Evolutionary conservation across 768 basidiomycete species (phyloP).

Genomic region (Gymnopilus dilepis): DNA sequence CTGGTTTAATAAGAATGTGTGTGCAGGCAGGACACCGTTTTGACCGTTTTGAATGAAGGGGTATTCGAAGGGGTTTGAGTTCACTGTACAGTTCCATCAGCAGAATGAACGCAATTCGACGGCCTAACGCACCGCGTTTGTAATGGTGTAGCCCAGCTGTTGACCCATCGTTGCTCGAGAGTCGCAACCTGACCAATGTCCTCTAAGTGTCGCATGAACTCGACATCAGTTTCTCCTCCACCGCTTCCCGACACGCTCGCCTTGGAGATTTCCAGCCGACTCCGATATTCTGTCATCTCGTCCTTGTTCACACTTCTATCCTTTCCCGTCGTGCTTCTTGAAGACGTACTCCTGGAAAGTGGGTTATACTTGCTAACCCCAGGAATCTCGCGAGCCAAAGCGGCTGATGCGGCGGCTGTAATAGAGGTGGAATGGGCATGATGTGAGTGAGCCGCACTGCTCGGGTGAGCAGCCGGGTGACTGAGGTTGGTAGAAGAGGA

Average conservation of each 20-base stretch:
- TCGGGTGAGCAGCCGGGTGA: constrained; percentile 48
- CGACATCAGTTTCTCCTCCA: constrained; percentile 72
- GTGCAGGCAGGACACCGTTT: constrained; percentile 95
- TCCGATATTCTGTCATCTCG: constrained; percentile 79
- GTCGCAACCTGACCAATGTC: constrained; percentile 64
- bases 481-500: constrained; percentile 65
- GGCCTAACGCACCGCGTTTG: constrained; percentile 59
- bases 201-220: constrained; percentile 70
- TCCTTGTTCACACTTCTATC: constrained; percentile 74
- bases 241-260: constrained; percentile 59
- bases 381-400: constrained; percentile 86
- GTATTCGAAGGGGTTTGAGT: constrained; percentile 87
- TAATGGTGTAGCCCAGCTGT: constrained; percentile 75
- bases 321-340: constrained; percentile 53
- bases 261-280: constrained; percentile 66
- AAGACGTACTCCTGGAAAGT: constrained; percentile 49
- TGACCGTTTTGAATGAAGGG: constrained; percentile 90
- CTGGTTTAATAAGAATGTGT: constrained; percentile 97
- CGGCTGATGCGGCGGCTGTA: constrained; percentile 88
- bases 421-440: constrained; percentile 80
- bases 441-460: constrained; percentile 65
- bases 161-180: constrained; percentile 81
- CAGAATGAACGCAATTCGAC: constrained; percentile 2
- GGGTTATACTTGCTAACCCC: constrained; percentile 83
- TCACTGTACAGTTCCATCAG: constrained; percentile 53